phyloP scores from a whole-genome alignment of 208 protist genomes.

The Wallacemonas rigidus region DNA sequence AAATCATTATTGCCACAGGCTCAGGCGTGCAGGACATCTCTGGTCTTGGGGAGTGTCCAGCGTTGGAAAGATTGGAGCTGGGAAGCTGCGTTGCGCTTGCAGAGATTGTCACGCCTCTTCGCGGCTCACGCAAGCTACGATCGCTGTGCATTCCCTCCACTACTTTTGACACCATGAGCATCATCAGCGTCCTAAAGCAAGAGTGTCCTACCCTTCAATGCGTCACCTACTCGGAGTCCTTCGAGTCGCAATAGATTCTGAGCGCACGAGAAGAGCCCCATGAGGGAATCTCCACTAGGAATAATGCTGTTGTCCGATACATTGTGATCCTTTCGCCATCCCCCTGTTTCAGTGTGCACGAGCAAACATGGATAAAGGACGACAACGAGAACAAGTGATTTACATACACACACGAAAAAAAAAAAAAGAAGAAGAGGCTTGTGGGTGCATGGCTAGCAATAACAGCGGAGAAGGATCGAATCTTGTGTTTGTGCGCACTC shows the following conservation, averaged over 20 bases:
- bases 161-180: background rate
- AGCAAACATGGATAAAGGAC: too few relatives aligned
- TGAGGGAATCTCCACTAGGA: too few relatives aligned
- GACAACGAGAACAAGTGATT: too few relatives aligned
- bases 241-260: background rate
- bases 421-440: too few relatives aligned
- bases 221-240: conserved; percentile 7
- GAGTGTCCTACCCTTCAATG: background rate
- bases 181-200: background rate
- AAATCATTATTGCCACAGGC: conserved; percentile 1
- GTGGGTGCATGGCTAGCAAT: too few relatives aligned
- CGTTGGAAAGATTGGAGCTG: background rate
- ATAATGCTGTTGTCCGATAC: too few relatives aligned
- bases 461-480: too few relatives aligned
- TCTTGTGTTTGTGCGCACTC: too few relatives aligned
- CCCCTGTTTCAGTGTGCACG: too few relatives aligned
- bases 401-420: too few relatives aligned
- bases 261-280: background rate
- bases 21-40: conserved; percentile 5
- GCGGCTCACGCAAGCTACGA: conserved; percentile 5
- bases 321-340: too few relatives aligned
- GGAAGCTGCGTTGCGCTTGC: background rate
- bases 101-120: background rate
- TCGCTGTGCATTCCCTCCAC: conserved; percentile 3
- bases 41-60: conserved; percentile 2